A percentile compares a stretch with the other conserved stretches of the same genome.
Evolutionary conservation across 2,329 filamentous ascomycete species (phyloP).

Genomic region (Aspergillus ustus): DNA sequence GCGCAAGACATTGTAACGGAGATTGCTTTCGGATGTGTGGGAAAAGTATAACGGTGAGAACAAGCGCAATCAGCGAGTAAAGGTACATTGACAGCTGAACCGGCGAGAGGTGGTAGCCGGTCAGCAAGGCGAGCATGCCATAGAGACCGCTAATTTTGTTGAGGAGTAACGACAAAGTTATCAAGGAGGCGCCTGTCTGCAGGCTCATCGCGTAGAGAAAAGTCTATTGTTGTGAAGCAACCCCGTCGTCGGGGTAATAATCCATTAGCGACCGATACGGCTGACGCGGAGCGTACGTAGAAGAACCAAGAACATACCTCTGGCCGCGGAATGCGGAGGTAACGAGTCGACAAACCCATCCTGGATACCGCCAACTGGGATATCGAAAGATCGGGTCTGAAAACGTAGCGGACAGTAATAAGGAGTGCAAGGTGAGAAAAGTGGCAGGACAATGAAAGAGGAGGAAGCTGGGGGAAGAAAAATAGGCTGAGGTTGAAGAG

Average conservation of each 20-base stretch:
- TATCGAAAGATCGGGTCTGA: constrained; percentile 19
- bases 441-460: constrained; percentile 17
- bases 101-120: constrained; percentile 79
- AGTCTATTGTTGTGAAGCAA: constrained; percentile 56
- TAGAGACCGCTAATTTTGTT: constrained; percentile 94
- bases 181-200: constrained; percentile 82
- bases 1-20: constrained; percentile 76
- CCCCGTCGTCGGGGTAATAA: constrained; percentile 18
- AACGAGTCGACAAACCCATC: constrained; percentile 48
- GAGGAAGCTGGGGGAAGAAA: constrained; percentile 12
- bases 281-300: constrained; percentile 7
- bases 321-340: constrained; percentile 56
- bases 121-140: constrained; percentile 84
- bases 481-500: constrained; percentile 22
- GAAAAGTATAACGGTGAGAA: constrained; percentile 70
- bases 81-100: constrained; percentile 91
- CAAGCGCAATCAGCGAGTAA: constrained; percentile 76
- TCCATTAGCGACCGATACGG: constrained; percentile 19
- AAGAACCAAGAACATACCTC: constrained; percentile 42
- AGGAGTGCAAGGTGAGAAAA: constrained; percentile 21
- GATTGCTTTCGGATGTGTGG: constrained; percentile 79
- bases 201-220: constrained; percentile 87
- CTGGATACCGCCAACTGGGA: constrained; percentile 26
- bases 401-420: constrained; percentile 15
- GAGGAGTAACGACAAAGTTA: constrained; percentile 79